Base-by-base conservation (phyloP, 78 protist genomes). In the Mantamonas sphyraenae region DNA sequence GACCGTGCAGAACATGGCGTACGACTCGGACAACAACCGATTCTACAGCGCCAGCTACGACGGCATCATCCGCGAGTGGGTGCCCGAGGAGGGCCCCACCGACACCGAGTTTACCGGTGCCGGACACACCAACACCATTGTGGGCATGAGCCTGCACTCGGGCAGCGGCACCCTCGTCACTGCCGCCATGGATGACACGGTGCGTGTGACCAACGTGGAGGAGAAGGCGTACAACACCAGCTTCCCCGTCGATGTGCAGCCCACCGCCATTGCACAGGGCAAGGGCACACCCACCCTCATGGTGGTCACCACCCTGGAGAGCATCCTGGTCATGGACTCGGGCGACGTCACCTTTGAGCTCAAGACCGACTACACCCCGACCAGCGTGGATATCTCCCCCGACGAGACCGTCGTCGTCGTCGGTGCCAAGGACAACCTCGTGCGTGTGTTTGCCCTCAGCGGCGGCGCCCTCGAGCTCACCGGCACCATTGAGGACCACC, bases 381-480 rank as follows among this genome's bases (percentile, higher is more conserved):
- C 77, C 30, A 40, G 68, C 2, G 74, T 79, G 24, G 64, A 82
- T 0, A 58, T 79, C 82, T 38, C 40, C n/a, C 45, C 79, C 64
- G 68, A 57, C 74, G 76, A 40, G 20, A 39, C 38, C 2, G 62
- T n/a, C 43, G 84, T 84, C 31, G 67, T 79, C 31, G 84, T 78
- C 26, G 89, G 89, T 38, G 76, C 72, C 35, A 57, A 74, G 51
- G 34, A 67, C 35, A 45, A 39, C 61, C 5, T 5, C 37, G 0
- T 67, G 33, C 2, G 0, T 45, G n/a, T 67, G 47, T 67, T n/a
- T 51, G 10, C 45, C 26, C 12, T 67, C 53, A 28, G 24, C 39
- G 64, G 68, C 64, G 64, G 38, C 28, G 0, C 37, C 20, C 68
- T 59, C n/a, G 24, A 65, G 28, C 22, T 26, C 33, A 12, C 4